Evolutionary conservation across 2,329 filamentous ascomycete species (phyloP), one percentile per base, ranked within the genome.

Genomic region (Paracoccidioides brasiliensis): DNA sequence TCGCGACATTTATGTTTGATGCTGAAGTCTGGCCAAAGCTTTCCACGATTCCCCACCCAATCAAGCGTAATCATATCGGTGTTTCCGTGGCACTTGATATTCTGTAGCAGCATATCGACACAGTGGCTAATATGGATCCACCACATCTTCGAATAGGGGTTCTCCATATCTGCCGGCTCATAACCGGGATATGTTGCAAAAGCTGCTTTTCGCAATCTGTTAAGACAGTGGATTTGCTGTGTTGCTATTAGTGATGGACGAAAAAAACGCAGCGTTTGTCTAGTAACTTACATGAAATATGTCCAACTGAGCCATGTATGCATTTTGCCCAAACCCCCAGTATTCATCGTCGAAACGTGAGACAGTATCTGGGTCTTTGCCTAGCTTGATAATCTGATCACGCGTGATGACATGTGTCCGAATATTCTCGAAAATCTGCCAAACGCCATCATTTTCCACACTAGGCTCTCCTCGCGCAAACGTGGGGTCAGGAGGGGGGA

Each of bases 251-350:
- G 37, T n/a, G 6, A 28, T 22, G 30, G 12, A 7, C 12, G n/a
- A 15, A n/a, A 9, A 15, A 33, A 10, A 1, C 32, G 8, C 30
- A 35, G 14, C n/a, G 22, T 15, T 32, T 9, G n/a, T 30, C 5
- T 4, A n/a, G 22, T 38, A 15, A 55, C 46, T 14, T 52, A 71
- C 66, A 53, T 73, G 70, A 55, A 71, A 71, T 3, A 69, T 64
- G 58, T 74, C 70, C 1, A 72, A 55, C 46, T 66, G 60, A 2
- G 61, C 67, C 52, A 69, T 64, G 56, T 70, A 70, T 3, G 64
- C 66, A 37, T 70, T 64, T 15, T 57, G 32, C 1, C 68, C 69
- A 44, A 66, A 57, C 12, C 63, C 64, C 59, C 66, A 69, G 28
- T 60, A 58, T 6, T 58, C 54, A n/a, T 67, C 63, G 9, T 55